A percentile compares a stretch with the other conserved stretches of the same genome.
Conservation (phyloP, 495 filamentous ascomycete species). For the Talaromyces adpressus region DNA sequence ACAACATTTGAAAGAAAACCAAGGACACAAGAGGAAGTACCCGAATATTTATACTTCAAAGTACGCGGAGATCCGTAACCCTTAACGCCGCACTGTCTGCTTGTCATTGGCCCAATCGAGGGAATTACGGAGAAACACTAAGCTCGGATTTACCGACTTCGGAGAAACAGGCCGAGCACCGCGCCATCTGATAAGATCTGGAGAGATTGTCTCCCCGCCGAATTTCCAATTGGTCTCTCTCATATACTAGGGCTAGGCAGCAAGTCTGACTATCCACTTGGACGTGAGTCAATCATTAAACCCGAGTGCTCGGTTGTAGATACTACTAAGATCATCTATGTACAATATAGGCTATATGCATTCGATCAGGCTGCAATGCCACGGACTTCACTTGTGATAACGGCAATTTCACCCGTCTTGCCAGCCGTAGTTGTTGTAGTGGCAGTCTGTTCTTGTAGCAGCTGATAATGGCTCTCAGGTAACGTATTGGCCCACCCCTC, state of each 20-base stretch:
- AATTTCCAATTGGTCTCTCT: not conserved
- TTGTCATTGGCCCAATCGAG: not conserved
- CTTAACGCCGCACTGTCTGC: not conserved
- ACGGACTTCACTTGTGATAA: not conserved
- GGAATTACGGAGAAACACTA: not conserved
- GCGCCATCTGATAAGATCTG: not conserved
- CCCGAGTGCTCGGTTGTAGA: not conserved
- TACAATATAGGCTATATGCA: not conserved
- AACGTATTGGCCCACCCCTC: constrained; percentile 54
- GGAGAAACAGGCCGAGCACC: not conserved
- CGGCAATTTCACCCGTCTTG: not conserved
- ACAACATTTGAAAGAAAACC: not conserved
- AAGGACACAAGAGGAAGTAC: not conserved
- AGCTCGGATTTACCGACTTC: not conserved
- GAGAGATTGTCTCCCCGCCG: too few relatives aligned
- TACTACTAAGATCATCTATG: not conserved
- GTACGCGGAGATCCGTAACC: not conserved
- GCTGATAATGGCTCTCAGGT: constrained; percentile 21
- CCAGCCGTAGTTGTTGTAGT: not conserved
- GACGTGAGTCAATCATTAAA: not conserved
- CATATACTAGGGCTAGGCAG: not conserved
- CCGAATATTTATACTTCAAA: not conserved
- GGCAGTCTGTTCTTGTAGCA: not conserved
- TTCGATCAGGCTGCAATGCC: not conserved
- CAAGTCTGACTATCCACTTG: not conserved